A percentile compares a stretch with the other conserved stretches of the same genome.
Evolutionary conservation across 352 stramenopile species (phyloP).

Genomic region (Phytophthora multivora): DNA sequence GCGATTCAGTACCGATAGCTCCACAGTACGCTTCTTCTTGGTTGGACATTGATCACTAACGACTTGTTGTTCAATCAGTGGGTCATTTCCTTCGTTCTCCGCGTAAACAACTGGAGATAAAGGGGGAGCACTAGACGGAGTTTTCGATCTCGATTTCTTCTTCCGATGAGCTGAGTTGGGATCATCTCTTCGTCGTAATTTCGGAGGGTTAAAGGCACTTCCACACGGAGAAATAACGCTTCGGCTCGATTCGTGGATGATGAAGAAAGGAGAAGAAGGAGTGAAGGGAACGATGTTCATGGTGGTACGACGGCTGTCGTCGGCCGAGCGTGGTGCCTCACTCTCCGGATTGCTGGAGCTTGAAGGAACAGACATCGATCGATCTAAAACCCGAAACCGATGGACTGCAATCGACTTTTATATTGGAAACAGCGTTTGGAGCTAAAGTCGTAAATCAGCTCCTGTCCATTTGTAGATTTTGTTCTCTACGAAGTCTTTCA

Average conservation of each 20-base stretch:
- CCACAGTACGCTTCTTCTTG: constrained; percentile 11
- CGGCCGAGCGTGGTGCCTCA: background rate
- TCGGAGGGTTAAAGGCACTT: constrained; percentile 6
- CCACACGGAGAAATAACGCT: constrained; percentile 35
- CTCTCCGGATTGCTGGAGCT: constrained; percentile 5
- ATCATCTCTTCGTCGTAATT: constrained; percentile 9
- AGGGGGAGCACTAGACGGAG: constrained; percentile 8
- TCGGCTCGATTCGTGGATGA: constrained; percentile 57
- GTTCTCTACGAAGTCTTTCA: no score
- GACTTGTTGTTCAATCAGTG: background rate
- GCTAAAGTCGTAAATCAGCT: no score
- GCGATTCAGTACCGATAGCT: constrained; percentile 59
- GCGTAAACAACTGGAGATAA: constrained; percentile 12
- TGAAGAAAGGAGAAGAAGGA: constrained; percentile 59
- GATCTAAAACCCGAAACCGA: background rate
- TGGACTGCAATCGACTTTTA: no score
- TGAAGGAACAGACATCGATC: constrained; percentile 5
- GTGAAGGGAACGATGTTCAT: constrained; percentile 9
- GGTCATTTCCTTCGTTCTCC: background rate
- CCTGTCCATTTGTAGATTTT: no score
- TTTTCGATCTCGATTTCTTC: constrained; percentile 22
- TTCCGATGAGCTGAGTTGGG: constrained; percentile 5
- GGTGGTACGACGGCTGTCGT: constrained; percentile 4
- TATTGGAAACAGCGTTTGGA: no score
- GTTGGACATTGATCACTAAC: background rate